Percentiles rank a stretch among this genome's conserved stretches.
These are phyloP conservation scores for Exophiala calicioides DNA, from an alignment of 2,329 filamentous ascomycete species.

Conservation along the genomic window DNA sequence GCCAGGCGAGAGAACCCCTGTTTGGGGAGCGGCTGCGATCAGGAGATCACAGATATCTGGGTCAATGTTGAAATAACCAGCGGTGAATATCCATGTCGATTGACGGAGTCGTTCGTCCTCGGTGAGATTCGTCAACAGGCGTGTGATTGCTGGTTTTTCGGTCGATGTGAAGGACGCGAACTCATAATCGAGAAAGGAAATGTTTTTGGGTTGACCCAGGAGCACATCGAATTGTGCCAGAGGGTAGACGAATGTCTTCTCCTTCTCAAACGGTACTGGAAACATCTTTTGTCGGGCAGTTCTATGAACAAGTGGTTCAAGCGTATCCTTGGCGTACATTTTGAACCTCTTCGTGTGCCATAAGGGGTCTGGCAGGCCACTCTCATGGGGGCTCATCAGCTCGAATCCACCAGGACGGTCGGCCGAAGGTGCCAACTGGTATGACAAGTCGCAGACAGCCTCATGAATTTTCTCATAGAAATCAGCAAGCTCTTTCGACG, in stretches of 20 bases:
- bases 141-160: slow-evolving; percentile 78
- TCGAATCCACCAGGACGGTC: slow-evolving; percentile 59
- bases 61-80: slow-evolving; percentile 97
- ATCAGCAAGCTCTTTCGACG: slow-evolving; percentile 73
- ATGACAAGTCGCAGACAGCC: slow-evolving; percentile 77
- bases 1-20: slow-evolving; percentile 14
- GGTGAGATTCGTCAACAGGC: slow-evolving; percentile 69
- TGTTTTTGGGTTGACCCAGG: slow-evolving; percentile 45
- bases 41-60: slow-evolving; percentile 78
- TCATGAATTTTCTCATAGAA: slow-evolving; percentile 80
- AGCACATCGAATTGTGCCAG: slow-evolving; percentile 86
- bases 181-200: slow-evolving; percentile 28
- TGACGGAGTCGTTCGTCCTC: slow-evolving; percentile 60
- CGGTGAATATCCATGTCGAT: slow-evolving; percentile 92
- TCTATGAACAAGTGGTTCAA: slow-evolving; percentile 65
- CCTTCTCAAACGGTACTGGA: slow-evolving; percentile 33
- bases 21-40: slow-evolving; percentile 57
- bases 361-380: slow-evolving; percentile 30
- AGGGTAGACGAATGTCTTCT: slow-evolving; percentile 78
- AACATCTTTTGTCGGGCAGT: slow-evolving; percentile 33
- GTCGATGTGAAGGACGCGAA: slow-evolving; percentile 68
- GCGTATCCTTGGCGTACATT: slow-evolving; percentile 63
- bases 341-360: slow-evolving; percentile 57
- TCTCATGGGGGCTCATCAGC: slow-evolving; percentile 39
- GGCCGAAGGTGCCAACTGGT: slow-evolving; percentile 65